Evolutionary conservation across 1,139 yeast genomes (phyloP).

Genomic region (Debaryomycetaceae sp.): DNA sequence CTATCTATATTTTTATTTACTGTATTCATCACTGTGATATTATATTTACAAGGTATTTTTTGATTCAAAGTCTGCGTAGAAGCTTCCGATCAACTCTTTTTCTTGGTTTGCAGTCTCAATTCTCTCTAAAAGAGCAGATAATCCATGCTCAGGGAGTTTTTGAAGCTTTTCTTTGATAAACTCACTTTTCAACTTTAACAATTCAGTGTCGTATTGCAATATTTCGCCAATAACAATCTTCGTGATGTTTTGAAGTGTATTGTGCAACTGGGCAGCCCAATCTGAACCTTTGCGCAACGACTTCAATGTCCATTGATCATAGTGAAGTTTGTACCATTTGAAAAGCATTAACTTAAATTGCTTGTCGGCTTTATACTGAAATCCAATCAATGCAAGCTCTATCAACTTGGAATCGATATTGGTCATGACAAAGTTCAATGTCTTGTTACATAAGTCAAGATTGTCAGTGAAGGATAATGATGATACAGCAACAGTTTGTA

Average conservation of each 20-base stretch:
- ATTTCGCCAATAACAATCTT: slow-evolving; percentile 39
- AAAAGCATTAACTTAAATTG: slow-evolving; percentile 31
- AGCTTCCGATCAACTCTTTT: slow-evolving; percentile 7
- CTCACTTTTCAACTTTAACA: slow-evolving; percentile 15
- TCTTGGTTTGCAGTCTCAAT: slow-evolving; percentile 19
- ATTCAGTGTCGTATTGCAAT: slow-evolving; percentile 34
- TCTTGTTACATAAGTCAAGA: slow-evolving; percentile 45
- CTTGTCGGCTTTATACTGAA: slow-evolving; percentile 23
- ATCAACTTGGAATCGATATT: slow-evolving; percentile 54
- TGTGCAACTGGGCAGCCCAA: slow-evolving; percentile 36
- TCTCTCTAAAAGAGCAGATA: slow-evolving; percentile 20
- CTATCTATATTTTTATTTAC: background rate
- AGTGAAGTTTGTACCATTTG: slow-evolving; percentile 55
- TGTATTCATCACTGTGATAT: background rate
- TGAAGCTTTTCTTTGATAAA: slow-evolving; percentile 31
- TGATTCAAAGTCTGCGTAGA: background rate
- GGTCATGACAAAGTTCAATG: slow-evolving; percentile 52
- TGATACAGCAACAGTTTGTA: slow-evolving; percentile 54
- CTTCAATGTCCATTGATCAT: slow-evolving; percentile 47
- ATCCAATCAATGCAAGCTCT: slow-evolving; percentile 55
- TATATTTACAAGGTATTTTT: background rate
- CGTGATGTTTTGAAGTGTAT: slow-evolving; percentile 40
- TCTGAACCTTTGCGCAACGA: slow-evolving; percentile 45
- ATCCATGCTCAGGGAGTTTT: slow-evolving; percentile 34
- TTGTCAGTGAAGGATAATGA: slow-evolving; percentile 49